Evolutionary conservation across 257 asterid genomes (phyloP), one percentile per base, ranked within the genome.

Genomic region (Agastache rugosa): DNA sequence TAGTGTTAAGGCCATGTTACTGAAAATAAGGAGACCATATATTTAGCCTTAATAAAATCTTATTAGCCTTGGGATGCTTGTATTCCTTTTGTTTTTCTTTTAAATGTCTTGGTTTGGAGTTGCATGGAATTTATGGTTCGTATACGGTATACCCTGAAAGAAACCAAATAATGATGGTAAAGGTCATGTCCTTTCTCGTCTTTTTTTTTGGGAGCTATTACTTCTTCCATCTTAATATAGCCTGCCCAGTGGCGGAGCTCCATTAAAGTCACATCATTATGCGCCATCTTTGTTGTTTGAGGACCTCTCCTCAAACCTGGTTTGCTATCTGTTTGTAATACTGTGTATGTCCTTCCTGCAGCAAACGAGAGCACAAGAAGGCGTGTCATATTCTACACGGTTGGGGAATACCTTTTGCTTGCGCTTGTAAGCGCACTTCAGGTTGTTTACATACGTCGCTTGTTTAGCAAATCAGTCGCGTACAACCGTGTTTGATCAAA

Each of bases 291-390:
- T 37, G 51, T 39, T 27, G 12, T 65, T n/a, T n/a, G n/a, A n/a
- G n/a, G n/a, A n/a, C n/a, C n/a, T n/a, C n/a, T n/a, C n/a, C n/a
- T n/a, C n/a, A n/a, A n/a, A n/a, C n/a, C n/a, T n/a, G n/a, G n/a
- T n/a, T n/a, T n/a, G n/a, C n/a, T n/a, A 71, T 68, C 6, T 7
- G 16, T 25, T 0, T 3, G 1, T 27, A 29, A 68, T 50, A 27
- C 3, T 11, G 61, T n/a, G 6, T 59, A 5, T 48, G n/a, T 44
- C 55, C 22, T 39, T 79, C 67, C 15, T 80, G 82, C 96, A 92
- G 99, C 97, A 65, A 95, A 95, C 53, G 99, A 95, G 87, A 94
- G 97, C 87, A 94, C 98, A 4, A 80, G 93, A 72, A 86, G 67
- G 76, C 99, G 99, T 1, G 97, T 94, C 11, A 87, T 94, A 68